Base-by-base conservation (phyloP, 495 filamentous ascomycete species). In the Corynascus novoguineensis region DNA sequence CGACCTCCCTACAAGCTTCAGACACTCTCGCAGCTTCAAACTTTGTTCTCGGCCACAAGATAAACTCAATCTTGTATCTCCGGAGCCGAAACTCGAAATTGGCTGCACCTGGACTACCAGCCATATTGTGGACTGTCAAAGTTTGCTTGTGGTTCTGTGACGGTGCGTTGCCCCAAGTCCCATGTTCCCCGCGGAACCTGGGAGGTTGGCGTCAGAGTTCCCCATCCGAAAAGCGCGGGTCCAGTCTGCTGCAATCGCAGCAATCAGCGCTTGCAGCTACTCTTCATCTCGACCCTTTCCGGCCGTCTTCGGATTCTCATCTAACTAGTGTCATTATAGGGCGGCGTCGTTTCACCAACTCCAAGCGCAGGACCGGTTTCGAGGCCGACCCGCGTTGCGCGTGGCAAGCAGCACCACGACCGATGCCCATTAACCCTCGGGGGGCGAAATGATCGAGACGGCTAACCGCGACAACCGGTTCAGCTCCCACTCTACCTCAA, bases 391-490 rank as follows among this genome's bases (percentile, higher is more conserved):
- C 27, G 48, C 6, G 19, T 42, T 11, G 29, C 37, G 37, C 11
- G 42, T 42, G 35, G 22, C 55, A 17, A 17, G 15, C 17, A 28
- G 8, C 42, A 25, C 35, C 42, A 27, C 51, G 37, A 15, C 53
- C 49, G 38, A 52, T 17, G 27, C 34, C 53, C 25, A 31, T 48
- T 47, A 38, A n/a, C 59, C 53, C 57, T 25, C 32, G 31, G 41
- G 53, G 48, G 53, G 59, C 58, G 58, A 60, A 32, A 60, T 60
- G 58, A 47, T 19, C 15, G 34, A 21, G 35, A 50, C 10, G 15
- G 21, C 44, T 40, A 37, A n/a, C 29, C 19, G 27, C 37, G 19
- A 44, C 44, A 25, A 37, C 37, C 28, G n/a, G 50, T 35, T 21
- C 28, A 46, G 24, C 46, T 46, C 59, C 59, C 21, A 27, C 42